Conservation (phyloP, 140 eudicot species). For the Artemisia princeps region DNA sequence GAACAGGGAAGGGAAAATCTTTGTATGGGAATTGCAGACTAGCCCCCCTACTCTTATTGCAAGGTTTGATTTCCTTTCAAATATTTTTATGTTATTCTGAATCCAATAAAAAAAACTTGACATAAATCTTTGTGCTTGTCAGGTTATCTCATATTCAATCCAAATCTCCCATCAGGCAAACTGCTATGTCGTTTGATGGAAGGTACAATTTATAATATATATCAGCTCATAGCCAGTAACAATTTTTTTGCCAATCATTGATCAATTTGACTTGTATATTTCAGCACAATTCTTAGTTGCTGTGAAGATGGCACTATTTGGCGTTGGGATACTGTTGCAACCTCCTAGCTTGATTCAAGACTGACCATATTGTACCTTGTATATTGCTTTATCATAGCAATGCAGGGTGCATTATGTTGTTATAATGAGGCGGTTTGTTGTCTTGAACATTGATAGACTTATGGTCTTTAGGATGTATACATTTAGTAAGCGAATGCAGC, state of each 20-base stretch:
- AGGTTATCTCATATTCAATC: constrained; percentile 88
- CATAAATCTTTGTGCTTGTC: constrained; percentile 21
- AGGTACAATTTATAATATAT: constrained; percentile 38
- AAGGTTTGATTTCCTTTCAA: constrained; percentile 35
- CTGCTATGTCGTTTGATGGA: constrained; percentile 97
- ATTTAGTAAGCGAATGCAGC: too few relatives aligned
- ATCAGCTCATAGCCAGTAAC: neutral
- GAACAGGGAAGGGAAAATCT: constrained; percentile 93
- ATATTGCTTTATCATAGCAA: too few relatives aligned
- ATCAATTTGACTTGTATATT: constrained; percentile 13
- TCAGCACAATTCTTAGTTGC: constrained; percentile 91
- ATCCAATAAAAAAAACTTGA: neutral
- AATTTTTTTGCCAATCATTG: neutral
- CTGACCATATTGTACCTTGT: neutral
- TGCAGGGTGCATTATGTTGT: too few relatives aligned
- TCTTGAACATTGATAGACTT: too few relatives aligned
- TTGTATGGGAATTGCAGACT: constrained; percentile 89
- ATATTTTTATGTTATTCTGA: neutral
- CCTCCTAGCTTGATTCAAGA: constrained; percentile 30
- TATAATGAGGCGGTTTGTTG: too few relatives aligned
- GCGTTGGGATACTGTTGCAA: constrained; percentile 95
- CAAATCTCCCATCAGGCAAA: constrained; percentile 89
- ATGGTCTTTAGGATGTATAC: too few relatives aligned
- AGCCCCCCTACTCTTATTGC: constrained; percentile 88
- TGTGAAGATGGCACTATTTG: constrained; percentile 98